Evolutionary conservation across 148 eudicot genomes (phyloP).

Genomic region (Cornus kousa): DNA sequence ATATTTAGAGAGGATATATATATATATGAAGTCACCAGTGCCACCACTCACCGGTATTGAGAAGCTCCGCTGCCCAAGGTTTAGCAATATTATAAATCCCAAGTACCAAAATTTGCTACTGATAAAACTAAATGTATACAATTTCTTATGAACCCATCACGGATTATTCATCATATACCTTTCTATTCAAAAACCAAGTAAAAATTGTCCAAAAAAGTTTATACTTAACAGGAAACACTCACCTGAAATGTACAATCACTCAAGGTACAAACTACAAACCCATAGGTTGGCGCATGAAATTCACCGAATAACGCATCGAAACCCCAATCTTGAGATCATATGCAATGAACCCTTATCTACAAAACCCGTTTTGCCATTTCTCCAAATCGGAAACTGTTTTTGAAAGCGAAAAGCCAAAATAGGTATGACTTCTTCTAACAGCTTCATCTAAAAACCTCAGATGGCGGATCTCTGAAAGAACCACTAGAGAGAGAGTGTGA

Average conservation of each 20-base stretch:
- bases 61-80: too few relatives aligned
- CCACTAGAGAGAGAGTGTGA: too few relatives aligned
- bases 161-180: background rate
- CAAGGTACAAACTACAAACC: background rate
- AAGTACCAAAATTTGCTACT: background rate
- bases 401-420: too few relatives aligned
- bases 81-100: background rate
- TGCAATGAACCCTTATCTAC: background rate
- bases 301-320: background rate
- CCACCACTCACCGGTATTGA: too few relatives aligned
- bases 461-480: too few relatives aligned
- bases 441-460: too few relatives aligned
- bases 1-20: too few relatives aligned
- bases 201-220: background rate
- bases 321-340: background rate
- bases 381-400: background rate
- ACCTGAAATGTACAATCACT: conserved; percentile 2
- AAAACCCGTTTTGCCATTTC: background rate
- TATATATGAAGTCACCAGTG: too few relatives aligned
- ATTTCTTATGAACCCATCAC: background rate
- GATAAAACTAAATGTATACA: background rate
- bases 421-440: too few relatives aligned
- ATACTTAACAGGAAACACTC: background rate
- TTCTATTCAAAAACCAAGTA: background rate
- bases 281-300: background rate